These are phyloP conservation scores for Flaveria robusta DNA, from an alignment of 129 eudicot genomes.

Conservation along the genomic window DNA sequence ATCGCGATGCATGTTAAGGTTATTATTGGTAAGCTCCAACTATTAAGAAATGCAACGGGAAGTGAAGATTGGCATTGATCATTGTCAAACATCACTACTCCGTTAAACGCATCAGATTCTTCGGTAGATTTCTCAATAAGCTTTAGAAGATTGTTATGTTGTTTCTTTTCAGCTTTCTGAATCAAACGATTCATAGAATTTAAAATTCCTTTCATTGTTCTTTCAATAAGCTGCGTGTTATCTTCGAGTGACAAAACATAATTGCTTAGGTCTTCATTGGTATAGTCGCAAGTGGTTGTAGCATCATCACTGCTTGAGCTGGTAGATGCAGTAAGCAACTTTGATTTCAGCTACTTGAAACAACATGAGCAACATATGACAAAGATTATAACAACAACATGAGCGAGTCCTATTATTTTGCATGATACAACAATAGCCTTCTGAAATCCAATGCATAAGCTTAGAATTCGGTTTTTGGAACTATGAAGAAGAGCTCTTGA, in stretches of 20 bases:
- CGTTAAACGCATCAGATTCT: background rate
- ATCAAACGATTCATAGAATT: background rate
- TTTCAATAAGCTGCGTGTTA: background rate
- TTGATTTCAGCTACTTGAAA: background rate
- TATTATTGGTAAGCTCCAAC: conserved; percentile 17
- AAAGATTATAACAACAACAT: background rate
- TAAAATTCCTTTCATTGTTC: background rate
- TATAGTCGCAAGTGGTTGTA: too few relatives aligned
- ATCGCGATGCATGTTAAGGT: conserved; percentile 14
- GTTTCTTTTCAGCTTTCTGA: background rate
- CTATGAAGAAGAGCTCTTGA: conserved; percentile 1
- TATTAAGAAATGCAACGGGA: background rate
- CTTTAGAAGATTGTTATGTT: background rate
- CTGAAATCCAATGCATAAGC: background rate
- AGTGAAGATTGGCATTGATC: background rate
- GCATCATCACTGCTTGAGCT: background rate
- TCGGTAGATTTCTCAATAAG: conserved; percentile 4
- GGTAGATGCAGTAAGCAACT: background rate
- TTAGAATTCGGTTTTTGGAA: background rate
- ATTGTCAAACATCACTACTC: background rate
- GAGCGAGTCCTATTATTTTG: background rate
- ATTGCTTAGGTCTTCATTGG: background rate
- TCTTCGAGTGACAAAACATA: background rate
- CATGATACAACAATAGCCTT: conserved; percentile 3
- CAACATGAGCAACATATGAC: background rate